Percentiles rank a stretch among this genome's conserved stretches.
Conservation (phyloP, 2,329 filamentous ascomycete genomes). For the Fusarium subglutinans region DNA sequence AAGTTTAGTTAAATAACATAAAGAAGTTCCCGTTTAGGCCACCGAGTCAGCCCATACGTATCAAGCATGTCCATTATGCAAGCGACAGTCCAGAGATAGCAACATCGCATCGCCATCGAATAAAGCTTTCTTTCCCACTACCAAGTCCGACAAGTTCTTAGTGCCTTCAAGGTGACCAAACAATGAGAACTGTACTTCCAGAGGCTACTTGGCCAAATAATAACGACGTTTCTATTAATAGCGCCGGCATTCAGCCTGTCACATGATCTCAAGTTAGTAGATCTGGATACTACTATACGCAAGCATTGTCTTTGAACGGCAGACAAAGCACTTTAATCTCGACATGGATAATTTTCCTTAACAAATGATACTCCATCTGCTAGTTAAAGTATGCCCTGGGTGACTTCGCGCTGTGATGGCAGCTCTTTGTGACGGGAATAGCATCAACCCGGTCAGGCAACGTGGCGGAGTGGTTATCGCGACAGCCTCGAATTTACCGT, state of each 20-base stretch:
- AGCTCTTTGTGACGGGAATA: background rate
- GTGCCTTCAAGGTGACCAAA: background rate
- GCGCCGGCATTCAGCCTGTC: background rate
- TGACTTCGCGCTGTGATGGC: background rate
- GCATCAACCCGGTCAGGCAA: background rate
- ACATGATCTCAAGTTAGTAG: background rate
- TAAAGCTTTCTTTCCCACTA: background rate
- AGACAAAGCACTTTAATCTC: background rate
- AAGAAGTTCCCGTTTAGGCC: background rate
- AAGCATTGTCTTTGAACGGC: background rate
- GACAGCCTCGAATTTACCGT: background rate
- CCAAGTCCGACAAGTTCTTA: background rate
- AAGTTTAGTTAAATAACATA: background rate
- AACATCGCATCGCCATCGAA: background rate
- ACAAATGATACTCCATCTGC: too few relatives aligned
- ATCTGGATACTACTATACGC: background rate
- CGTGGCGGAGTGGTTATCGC: constrained; percentile 18
- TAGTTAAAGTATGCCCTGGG: fast-evolving
- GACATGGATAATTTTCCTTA: background rate
- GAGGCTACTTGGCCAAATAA: background rate
- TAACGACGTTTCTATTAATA: background rate
- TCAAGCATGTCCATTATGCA: background rate
- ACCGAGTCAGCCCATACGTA: background rate
- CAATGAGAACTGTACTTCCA: background rate
- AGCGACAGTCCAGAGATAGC: background rate